A percentile compares a stretch with the other conserved stretches of the same genome.
phyloP scores from a whole-genome alignment of 192 early-diverging fungal species.

The Gonapodya prolifera region DNA sequence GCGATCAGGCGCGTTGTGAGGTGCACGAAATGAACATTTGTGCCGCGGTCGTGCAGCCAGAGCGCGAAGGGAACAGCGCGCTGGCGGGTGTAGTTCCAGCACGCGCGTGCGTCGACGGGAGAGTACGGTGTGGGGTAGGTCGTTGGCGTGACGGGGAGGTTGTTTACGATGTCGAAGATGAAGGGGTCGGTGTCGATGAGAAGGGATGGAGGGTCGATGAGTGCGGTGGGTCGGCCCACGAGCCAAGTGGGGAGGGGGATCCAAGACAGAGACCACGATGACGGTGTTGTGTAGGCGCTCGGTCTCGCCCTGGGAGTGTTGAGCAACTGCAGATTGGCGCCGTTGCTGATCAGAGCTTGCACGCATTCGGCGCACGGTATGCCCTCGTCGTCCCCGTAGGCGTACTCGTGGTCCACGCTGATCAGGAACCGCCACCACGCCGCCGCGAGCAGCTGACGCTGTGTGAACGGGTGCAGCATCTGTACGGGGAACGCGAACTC shows the following conservation, averaged over 20 bases:
- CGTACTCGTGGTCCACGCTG: background rate
- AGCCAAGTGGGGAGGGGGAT: too few species aligned
- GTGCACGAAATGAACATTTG: background rate
- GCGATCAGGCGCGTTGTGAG: background rate
- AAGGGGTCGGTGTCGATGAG: background rate
- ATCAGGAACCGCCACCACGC: background rate
- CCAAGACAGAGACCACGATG: too few species aligned
- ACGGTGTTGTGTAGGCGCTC: too few species aligned
- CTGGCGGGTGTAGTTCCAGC: background rate
- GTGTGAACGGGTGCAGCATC: background rate
- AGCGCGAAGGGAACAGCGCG: background rate
- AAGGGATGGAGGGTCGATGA: background rate
- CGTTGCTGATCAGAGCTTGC: background rate
- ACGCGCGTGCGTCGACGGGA: too few species aligned
- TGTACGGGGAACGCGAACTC: background rate
- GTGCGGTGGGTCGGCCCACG: too few species aligned
- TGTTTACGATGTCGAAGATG: background rate
- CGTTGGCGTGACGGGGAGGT: background rate
- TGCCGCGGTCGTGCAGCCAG: background rate
- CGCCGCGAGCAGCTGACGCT: background rate
- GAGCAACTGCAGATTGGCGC: background rate
- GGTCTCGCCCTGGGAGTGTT: background rate
- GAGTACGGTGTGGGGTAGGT: background rate
- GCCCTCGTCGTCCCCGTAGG: background rate
- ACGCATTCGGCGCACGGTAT: background rate